Base-by-base conservation (phyloP, 23 red algal genomes). In the Gracilariopsis chorda region DNA sequence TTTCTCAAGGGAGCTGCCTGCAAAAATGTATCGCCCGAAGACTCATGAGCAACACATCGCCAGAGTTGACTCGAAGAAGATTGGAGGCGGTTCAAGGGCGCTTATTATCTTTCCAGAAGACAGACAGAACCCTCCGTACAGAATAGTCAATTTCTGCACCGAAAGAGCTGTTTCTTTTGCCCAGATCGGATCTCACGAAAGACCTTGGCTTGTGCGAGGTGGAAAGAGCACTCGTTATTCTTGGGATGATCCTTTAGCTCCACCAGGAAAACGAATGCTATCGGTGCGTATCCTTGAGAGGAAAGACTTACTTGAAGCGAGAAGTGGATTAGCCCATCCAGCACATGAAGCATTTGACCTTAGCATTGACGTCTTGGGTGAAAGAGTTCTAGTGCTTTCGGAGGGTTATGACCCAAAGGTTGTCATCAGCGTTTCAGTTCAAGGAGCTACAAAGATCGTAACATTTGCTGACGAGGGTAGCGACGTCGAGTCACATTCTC, bases 1-100 rank as follows among this genome's bases (percentile, higher is more conserved):
- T 9, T 65, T 51, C 37, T 88, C 84, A 14, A 45, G 84, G 33
- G 90, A 98, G 46, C 61, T 95, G 8, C 74, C 93, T 12, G 83
- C 92, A 37, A 98, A 98, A 60, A 94, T 98, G 96, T 98, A 95
- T 68, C 72, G 84, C 25, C 96, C 96, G 5, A 94, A 92, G 42
- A 90, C 85, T 35, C 89, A 95, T 52, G 92, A 92, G 51, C 96
- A 98, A 55, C 95, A 98, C 81, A 98, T 98, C 61, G 92, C 96
- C 32, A 36, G 89, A 51, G 78, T 95, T n/a, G 77, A 49, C 12
- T 78, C 79, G 6, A 83, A 90, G 41, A 32, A 71, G 57, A 82
- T 84, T 33, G 65, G 42, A 32, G 92, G 86, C 21, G 77, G 92
- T 17, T 92, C 92, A 14, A 78, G 39, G 0, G 87, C 51, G 0